Evolutionary conservation across 805 yeast species (phyloP), one percentile per base, ranked within the genome.

Genomic region (Ogataea kodamae): DNA sequence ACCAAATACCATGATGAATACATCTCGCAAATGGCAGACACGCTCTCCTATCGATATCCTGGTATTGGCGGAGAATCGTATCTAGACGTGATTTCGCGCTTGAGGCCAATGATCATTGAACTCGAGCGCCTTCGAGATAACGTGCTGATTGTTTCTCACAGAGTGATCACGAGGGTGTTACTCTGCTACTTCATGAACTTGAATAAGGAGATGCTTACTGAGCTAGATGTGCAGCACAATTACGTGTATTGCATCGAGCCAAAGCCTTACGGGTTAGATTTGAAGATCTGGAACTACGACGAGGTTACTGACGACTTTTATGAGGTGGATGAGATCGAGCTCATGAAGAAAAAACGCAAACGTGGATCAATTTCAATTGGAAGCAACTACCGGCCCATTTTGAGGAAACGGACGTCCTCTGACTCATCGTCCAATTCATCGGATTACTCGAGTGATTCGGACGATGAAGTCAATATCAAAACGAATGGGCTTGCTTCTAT

Each of bases 41-140:
- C 48, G 32, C 37, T 62, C 13, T 40, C 53, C 10, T 61, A 53
- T 37, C 48, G 66, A 42, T 61, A 53, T 24, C 65, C 64, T 2
- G 66, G 66, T 9, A 30, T 54, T 12, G 62, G 64, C 6, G 66
- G 66, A n/a, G 66, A 61, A 35, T 61, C 66, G 2, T 59, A 59
- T 30, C 28, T 61, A 28, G 66, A 61, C 37, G 64, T 61, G 17
- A 58, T 61, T 11, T 48, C 59, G 15, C 39, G 66, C 21, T 36
- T 61, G 20, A 44, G 61, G 17, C 65, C 65, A 12, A 57, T 61
- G 8, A 61, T 61, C 24, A 50, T 58, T 13, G 66, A 61, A 40
- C 39, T 61, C 21, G 66, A 61, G 35, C 38, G 66, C 23, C 37
- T 58, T 20, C 50, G 55, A 26, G 64, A 59, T 30, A 61, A 61